Evolutionary conservation across 192 early-diverging fungal genomes (phyloP), one percentile per base, ranked within the genome.

Genomic region (Gaertneriomyces sp.): DNA sequence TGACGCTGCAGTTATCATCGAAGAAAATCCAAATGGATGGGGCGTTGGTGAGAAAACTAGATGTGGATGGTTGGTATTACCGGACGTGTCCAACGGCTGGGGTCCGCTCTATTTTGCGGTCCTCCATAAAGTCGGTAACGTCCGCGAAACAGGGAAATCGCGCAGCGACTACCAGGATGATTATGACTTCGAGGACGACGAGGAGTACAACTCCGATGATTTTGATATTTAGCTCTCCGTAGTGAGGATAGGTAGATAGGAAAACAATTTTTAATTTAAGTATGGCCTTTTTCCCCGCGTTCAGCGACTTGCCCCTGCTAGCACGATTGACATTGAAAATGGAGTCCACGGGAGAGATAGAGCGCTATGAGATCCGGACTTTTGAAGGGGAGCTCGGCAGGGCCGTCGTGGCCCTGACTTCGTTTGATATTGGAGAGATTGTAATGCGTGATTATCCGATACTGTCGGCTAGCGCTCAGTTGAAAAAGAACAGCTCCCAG

Each of bases 81-180:
- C 82, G 7, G 82, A 84, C 60, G 66, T 47, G n/a, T 42, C 55
- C 6, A 81, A 73, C 45, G 70, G 82, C 4, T 83, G 78, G 80
- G 82, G 82, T 6, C 82, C 82, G 33, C 58, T 84, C n/a, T 84
- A 73, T 58, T 83, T 84, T 70, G 60, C 68, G 19, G 63, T 81
- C 0, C 53, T 71, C 6, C 42, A 55, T 19, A 69, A 69, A 60
- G 49, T 17, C 49, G 17, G 59, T 33, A 33, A 33, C 25, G 25
- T 33, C 25, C 25, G 25, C 25, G 25, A 33, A 33, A 33, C 25
- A 2, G 25, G 25, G 25, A 33, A 2, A 33, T 33, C 25, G 25
- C 25, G 25, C 25, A 2, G 25, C 25, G 25, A 33, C 2, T 33
- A 33, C 25, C 0, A 33, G 1, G 25, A 33, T 33, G 25, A 33